Base-by-base conservation (phyloP, 73 alveolate species). In the Paramecium octaurelia region DNA sequence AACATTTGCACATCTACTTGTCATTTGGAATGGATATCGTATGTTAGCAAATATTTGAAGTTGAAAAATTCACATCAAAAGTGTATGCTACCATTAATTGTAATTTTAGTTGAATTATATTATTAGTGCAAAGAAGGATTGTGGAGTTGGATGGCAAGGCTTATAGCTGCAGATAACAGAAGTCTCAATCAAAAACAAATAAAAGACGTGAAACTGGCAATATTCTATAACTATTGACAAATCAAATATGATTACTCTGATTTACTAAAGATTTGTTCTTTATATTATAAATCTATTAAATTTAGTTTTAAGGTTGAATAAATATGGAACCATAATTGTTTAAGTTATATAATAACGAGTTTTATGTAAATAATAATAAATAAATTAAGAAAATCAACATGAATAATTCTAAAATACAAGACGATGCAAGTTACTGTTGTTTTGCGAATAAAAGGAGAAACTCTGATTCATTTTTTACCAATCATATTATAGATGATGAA, bases 1-100 rank as follows among this genome's bases (percentile, higher is more conserved):
- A 21, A 18, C 43, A 80, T 31, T 31, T 80, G 23, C 31, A 40
- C 12, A 48, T 80, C 9, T 80, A 80, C 14, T 43, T 80, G 46
- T 31, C 91, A 4, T 80, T 31, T 43, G 91, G 91, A 80, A 24
- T 46, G 70, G 91, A 80, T 42, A 48, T 80, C 3, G 21, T 80
- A 11, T 80, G 76, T 44, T 80, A 9, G 3, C 18, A 44, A 44
- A 44, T 23, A 6, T 44, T 80, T 40, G 70, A 80, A 10, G 23
- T 42, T 23, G 44, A 80, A 18, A 24, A 80, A 43, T 44, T 80
- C 20, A 24, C 46, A n/a, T 44, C 70, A 31, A 80, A 48, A 80
- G 70, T 42, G 6, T 80, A 80, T 48, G 91, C 91, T 12, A 46
- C 27, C 2, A 80, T 80, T 3, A 48, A 80, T 80, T 80, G 91